These are phyloP conservation scores for Yamadazyma ubonensis DNA, from an alignment of 805 yeast genomes.

Conservation along the genomic window DNA sequence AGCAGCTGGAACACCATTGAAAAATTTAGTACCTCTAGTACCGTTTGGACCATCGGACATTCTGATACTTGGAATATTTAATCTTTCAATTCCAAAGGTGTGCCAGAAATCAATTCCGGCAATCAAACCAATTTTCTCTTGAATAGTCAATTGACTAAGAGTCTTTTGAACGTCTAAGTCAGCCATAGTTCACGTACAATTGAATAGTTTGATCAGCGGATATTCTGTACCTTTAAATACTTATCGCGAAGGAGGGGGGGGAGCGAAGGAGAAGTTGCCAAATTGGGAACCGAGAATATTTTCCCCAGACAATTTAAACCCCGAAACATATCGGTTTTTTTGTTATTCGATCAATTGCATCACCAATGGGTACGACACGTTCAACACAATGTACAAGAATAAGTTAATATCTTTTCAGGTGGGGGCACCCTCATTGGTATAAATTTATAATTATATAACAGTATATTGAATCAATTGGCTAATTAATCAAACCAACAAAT, in stretches of 20 bases:
- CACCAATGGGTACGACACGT: too few relatives aligned
- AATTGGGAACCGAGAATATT: background rate
- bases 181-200: conserved; percentile 11
- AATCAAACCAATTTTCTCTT: conserved; percentile 34
- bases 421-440: too few relatives aligned
- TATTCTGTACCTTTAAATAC: background rate
- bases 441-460: too few relatives aligned
- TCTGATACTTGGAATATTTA: conserved; percentile 49
- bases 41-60: conserved; percentile 64
- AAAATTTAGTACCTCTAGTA: conserved; percentile 57
- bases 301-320: background rate
- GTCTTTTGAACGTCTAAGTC: conserved; percentile 24
- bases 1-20: conserved; percentile 52
- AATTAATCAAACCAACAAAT: too few relatives aligned
- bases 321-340: too few relatives aligned
- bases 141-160: conserved; percentile 21
- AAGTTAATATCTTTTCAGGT: too few relatives aligned
- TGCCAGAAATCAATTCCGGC: conserved; percentile 52
- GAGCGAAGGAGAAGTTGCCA: conserved; percentile 1
- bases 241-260: background rate
- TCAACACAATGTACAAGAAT: too few relatives aligned
- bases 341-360: too few relatives aligned
- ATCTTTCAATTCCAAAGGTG: conserved; percentile 39
- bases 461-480: too few relatives aligned
- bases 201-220: background rate